Conservation (phyloP, 208 protist genomes). For the Borovskyia barvae region DNA sequence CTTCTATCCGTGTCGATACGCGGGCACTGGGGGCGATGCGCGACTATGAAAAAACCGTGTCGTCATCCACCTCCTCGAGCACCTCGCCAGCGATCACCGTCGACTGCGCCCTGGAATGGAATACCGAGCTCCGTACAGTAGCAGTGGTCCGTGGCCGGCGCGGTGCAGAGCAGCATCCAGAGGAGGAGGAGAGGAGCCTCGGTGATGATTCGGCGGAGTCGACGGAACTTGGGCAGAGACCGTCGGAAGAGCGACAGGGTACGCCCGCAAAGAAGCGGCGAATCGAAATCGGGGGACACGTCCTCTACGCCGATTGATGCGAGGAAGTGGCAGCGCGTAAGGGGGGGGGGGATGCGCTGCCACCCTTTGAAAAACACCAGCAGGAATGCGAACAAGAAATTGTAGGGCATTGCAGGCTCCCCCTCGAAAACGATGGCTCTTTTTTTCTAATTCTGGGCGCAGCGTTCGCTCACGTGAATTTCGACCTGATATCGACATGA, state of each 20-base stretch:
- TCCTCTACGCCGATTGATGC: slow-evolving; percentile 41
- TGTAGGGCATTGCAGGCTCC: too few species aligned
- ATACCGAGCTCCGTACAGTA: slow-evolving; percentile 22
- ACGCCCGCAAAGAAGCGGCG: slow-evolving; percentile 30
- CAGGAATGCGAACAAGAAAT: too few species aligned
- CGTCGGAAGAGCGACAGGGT: slow-evolving; percentile 3
- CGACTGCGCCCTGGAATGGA: slow-evolving; percentile 37
- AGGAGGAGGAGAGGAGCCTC: neutral
- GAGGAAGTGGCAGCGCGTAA: too few species aligned
- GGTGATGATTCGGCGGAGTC: slow-evolving; percentile 20
- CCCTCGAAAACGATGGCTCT: too few species aligned
- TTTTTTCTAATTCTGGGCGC: too few species aligned
- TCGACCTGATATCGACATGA: too few species aligned
- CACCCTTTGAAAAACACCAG: too few species aligned
- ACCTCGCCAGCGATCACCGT: neutral
- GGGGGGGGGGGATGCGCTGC: too few species aligned
- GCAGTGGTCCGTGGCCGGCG: slow-evolving; percentile 16
- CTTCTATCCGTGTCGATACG: slow-evolving; percentile 46
- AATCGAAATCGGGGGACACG: slow-evolving; percentile 62
- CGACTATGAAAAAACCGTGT: neutral
- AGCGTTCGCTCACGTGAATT: too few species aligned
- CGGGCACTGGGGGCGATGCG: slow-evolving; percentile 35
- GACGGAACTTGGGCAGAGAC: neutral
- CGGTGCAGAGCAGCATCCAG: neutral
- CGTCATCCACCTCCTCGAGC: neutral